These are phyloP conservation scores for sorghum (Sorghum bicolor) DNA, from an alignment of 176 grass and related monocot species.

Conservation along the genomic window DNA sequence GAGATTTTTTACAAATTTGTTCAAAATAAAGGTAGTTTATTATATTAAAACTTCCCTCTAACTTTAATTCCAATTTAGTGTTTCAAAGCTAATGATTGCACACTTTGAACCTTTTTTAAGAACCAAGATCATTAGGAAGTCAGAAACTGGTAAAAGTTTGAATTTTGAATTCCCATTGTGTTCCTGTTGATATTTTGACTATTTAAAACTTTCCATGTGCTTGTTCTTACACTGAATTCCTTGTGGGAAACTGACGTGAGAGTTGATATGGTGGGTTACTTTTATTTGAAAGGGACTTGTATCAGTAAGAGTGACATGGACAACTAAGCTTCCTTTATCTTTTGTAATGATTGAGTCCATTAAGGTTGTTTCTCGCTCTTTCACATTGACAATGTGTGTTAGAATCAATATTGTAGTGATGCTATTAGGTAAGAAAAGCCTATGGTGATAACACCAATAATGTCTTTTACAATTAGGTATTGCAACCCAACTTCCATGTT, in stretches of 20 bases:
- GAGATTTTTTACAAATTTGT: not conserved
- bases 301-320: slow-evolving; percentile 28
- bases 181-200: not conserved
- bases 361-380: slow-evolving; percentile 19
- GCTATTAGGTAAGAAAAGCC: slow-evolving; percentile 34
- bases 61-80: not conserved
- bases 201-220: not conserved
- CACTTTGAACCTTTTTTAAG: not conserved
- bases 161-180: not conserved
- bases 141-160: not conserved
- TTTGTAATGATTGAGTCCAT: slow-evolving; percentile 29
- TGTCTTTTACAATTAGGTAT: slow-evolving; percentile 10
- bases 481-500: not conserved
- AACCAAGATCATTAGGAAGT: not conserved
- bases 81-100: not conserved
- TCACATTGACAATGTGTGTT: slow-evolving; percentile 18
- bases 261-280: slow-evolving; percentile 11
- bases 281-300: slow-evolving; percentile 37
- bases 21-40: not conserved
- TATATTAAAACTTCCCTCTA: not conserved
- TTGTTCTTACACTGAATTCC: not conserved
- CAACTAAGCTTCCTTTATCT: slow-evolving; percentile 23
- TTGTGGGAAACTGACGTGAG: not conserved
- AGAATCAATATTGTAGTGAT: slow-evolving; percentile 32
- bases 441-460: slow-evolving; percentile 26